phyloP scores from a whole-genome alignment of 1,139 yeast genomes.

The Blastobotrys aristatus region DNA sequence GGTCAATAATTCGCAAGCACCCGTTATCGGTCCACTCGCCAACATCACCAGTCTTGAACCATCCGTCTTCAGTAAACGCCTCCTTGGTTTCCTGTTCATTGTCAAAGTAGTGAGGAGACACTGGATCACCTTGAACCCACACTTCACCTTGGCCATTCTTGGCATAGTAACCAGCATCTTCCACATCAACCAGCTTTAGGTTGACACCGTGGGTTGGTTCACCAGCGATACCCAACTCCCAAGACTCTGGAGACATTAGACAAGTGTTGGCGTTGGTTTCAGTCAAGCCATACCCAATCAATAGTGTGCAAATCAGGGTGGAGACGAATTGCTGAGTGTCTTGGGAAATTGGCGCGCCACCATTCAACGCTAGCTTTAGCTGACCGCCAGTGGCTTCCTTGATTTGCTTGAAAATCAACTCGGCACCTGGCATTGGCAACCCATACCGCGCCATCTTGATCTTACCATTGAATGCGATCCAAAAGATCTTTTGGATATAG shows the following conservation, averaged over 20 bases:
- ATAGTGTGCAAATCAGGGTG: constrained; percentile 77
- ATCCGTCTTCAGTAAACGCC: constrained; percentile 78
- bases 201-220: constrained; percentile 78
- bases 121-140: constrained; percentile 67
- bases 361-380: constrained; percentile 68
- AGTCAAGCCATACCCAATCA: constrained; percentile 94
- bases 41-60: constrained; percentile 98
- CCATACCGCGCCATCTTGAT: constrained; percentile 52
- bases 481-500: constrained; percentile 72
- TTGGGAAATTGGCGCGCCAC: constrained; percentile 86
- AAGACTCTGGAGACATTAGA: constrained; percentile 57
- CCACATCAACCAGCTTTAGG: constrained; percentile 83
- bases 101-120: constrained; percentile 72
- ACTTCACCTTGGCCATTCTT: constrained; percentile 93
- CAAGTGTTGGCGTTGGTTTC: constrained; percentile 92
- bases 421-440: constrained; percentile 66
- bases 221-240: constrained; percentile 76
- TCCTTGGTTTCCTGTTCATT: constrained; percentile 76
- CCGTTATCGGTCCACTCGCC: constrained; percentile 89
- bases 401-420: constrained; percentile 77
- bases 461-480: constrained; percentile 84
- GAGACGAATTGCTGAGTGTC: constrained; percentile 85
- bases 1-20: constrained; percentile 77
- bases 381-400: constrained; percentile 95
- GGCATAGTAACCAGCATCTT: constrained; percentile 89